A percentile compares a stretch with the other conserved stretches of the same genome.
These are phyloP conservation scores for Leptodontidium sp. DNA, from an alignment of 2,329 filamentous ascomycete species.

Conservation along the genomic window DNA sequence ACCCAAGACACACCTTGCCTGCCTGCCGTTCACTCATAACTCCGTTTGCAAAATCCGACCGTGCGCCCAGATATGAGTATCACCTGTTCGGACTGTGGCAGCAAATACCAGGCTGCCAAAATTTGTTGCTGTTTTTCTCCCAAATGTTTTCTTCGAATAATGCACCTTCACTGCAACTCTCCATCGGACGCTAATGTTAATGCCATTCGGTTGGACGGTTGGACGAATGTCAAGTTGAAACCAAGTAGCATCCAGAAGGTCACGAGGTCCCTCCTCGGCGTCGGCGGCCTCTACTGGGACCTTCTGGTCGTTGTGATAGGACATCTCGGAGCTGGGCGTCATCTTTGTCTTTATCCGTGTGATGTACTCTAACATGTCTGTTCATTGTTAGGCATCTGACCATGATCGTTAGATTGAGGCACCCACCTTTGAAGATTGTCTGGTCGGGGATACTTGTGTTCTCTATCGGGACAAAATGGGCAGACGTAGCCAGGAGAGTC, in stretches of 20 bases:
- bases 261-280: constrained; percentile 54
- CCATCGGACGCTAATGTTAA: not conserved
- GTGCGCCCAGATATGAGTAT: not conserved
- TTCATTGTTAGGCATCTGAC: not conserved
- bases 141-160: not conserved
- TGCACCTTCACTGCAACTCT: not conserved
- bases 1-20: constrained; percentile 11
- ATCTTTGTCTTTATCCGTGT: constrained; percentile 88
- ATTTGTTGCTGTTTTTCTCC: not conserved
- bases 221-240: not conserved
- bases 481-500: constrained; percentile 95
- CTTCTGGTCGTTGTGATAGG: constrained; percentile 84
- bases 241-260: constrained; percentile 24
- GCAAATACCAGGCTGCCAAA: not conserved
- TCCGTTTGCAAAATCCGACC: not conserved
- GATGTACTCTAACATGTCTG: constrained; percentile 93
- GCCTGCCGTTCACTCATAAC: constrained; percentile 19
- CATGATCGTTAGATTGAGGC: not conserved
- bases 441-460: constrained; percentile 93
- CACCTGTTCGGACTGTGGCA: no score
- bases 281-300: constrained; percentile 80
- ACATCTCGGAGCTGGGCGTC: constrained; percentile 84
- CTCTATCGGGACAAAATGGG: constrained; percentile 91
- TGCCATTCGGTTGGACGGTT: constrained; percentile 14
- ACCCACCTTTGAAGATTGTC: constrained; percentile 92